Evolutionary conservation across 345 rosid species (phyloP).

Genomic region (Dovyalis caffra): DNA sequence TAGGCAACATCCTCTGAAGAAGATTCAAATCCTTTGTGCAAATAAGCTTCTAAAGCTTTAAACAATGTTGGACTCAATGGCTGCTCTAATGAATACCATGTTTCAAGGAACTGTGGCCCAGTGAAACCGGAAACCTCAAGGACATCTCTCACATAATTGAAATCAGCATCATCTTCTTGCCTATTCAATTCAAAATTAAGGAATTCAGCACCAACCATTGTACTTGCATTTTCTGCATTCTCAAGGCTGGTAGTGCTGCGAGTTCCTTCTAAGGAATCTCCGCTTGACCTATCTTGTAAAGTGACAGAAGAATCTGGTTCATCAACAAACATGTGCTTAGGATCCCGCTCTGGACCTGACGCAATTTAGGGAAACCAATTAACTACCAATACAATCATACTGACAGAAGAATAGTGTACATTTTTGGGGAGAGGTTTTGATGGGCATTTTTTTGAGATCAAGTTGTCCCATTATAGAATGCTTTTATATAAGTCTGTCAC

Average conservation of each 20-base stretch:
- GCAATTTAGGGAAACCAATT: conserved; percentile 14
- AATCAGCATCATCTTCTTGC: conserved; percentile 38
- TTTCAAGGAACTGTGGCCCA: conserved; percentile 32
- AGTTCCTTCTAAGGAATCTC: conserved; percentile 3
- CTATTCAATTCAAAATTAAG: conserved; percentile 19
- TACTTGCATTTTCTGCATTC: conserved; percentile 17
- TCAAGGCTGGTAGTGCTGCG: conserved; percentile 7
- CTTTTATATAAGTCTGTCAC: neutral
- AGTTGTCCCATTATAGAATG: neutral
- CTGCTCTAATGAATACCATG: conserved; percentile 66
- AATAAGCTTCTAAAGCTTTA: conserved; percentile 40
- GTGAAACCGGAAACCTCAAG: conserved; percentile 64
- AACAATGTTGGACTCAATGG: conserved; percentile 64
- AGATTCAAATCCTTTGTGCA: conserved; percentile 29
- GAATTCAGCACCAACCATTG: conserved; percentile 4
- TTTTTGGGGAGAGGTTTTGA: neutral
- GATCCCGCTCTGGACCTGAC: conserved; percentile 27
- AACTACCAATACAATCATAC: neutral
- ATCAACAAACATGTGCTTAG: neutral
- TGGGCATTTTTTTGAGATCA: neutral
- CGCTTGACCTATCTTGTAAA: conserved; percentile 5
- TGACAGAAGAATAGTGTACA: neutral
- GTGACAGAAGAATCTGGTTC: conserved; percentile 18
- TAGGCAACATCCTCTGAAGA: conserved; percentile 20
- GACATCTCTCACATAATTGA: conserved; percentile 51